phyloP scores from a whole-genome alignment of 2,329 filamentous ascomycete species.

The Colletotrichum chrysophilum region DNA sequence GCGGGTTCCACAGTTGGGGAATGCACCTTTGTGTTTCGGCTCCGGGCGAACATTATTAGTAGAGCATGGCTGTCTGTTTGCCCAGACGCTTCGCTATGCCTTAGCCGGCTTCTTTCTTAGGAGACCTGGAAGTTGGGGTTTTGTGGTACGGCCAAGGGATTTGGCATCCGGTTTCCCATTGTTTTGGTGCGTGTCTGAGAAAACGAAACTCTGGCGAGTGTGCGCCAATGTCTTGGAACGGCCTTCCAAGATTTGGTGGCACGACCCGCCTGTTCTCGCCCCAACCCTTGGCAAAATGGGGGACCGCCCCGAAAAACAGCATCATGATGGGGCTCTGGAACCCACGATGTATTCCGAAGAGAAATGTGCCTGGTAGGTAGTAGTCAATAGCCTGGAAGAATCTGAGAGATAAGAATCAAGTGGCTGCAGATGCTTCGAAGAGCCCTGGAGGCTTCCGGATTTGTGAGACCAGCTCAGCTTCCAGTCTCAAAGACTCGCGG shows the following conservation, averaged over 20 bases:
- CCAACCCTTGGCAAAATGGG: neutral
- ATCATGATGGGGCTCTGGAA: neutral
- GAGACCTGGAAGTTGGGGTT: neutral
- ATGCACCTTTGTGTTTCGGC: neutral
- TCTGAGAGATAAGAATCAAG: neutral
- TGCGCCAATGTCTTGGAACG: neutral
- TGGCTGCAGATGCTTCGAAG: rapidly evolving
- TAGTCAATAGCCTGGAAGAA: too few species aligned
- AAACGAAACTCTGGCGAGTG: neutral
- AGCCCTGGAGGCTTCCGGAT: neutral
- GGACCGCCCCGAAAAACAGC: neutral
- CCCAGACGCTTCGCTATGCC: neutral
- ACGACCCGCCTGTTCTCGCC: neutral
- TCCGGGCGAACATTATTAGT: neutral
- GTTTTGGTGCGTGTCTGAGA: neutral
- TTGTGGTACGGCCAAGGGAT: neutral
- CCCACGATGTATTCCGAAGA: neutral
- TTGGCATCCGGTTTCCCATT: neutral
- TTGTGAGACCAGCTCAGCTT: neutral
- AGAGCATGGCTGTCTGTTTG: neutral
- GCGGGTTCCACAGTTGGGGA: conserved; percentile 4
- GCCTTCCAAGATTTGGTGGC: neutral
- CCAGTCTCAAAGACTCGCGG: neutral
- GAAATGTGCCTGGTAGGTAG: neutral
- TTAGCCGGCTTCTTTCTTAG: neutral